These are phyloP conservation scores for Mucor piriformis DNA, from an alignment of 371 early-diverging fungal genomes.

Conservation along the genomic window DNA sequence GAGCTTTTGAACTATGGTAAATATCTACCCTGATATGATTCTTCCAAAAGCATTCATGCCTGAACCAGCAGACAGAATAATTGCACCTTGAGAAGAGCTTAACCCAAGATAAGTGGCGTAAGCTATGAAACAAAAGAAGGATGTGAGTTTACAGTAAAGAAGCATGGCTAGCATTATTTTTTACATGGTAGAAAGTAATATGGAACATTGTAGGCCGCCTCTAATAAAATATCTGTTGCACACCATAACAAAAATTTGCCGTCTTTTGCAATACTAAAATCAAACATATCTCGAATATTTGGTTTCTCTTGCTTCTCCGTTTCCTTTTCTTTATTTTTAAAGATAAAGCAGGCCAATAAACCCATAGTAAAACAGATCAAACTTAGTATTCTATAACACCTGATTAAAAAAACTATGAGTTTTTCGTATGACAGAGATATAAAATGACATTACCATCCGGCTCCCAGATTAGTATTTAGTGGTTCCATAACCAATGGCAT, in stretches of 20 bases:
- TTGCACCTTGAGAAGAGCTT: slow-evolving; percentile 27
- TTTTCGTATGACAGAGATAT: neutral
- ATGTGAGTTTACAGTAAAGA: no score
- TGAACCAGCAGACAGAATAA: slow-evolving; percentile 23
- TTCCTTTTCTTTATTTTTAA: slow-evolving; percentile 8
- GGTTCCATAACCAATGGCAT: slow-evolving; percentile 65
- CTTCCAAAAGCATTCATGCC: slow-evolving; percentile 29
- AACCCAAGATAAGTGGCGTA: slow-evolving; percentile 31
- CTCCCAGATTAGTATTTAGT: slow-evolving; percentile 57
- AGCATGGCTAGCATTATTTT: no score
- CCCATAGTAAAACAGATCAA: slow-evolving; percentile 20
- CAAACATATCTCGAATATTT: slow-evolving; percentile 33
- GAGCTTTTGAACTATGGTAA: neutral
- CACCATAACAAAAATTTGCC: slow-evolving; percentile 46
- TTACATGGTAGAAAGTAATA: slow-evolving; percentile 57
- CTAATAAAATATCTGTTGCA: slow-evolving; percentile 34
- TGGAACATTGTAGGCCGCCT: slow-evolving; percentile 58
- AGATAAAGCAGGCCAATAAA: slow-evolving; percentile 13
- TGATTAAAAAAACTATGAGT: neutral
- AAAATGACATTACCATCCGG: slow-evolving; percentile 44
- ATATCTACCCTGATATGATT: slow-evolving; percentile 26
- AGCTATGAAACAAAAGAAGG: slow-evolving; percentile 7
- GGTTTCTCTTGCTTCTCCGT: neutral
- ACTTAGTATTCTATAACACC: slow-evolving; percentile 29
- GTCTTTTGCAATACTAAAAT: slow-evolving; percentile 47